phyloP scores from a whole-genome alignment of 805 yeast genomes.

The Pichia kluyveri region DNA sequence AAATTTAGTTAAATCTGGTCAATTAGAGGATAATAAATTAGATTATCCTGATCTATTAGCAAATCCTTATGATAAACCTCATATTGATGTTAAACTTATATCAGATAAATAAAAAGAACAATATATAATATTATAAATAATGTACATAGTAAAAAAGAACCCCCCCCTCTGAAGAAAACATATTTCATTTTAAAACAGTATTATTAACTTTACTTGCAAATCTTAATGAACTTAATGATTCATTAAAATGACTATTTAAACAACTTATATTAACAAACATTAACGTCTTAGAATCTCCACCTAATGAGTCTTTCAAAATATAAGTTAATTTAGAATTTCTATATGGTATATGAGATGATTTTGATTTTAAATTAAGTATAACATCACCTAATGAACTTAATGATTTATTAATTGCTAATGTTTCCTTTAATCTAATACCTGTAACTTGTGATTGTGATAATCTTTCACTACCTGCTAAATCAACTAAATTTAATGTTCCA shows the following conservation, averaged over 20 bases:
- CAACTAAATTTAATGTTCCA: slow-evolving; percentile 74
- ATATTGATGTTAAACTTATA: slow-evolving; percentile 9
- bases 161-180: background rate
- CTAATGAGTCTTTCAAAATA: slow-evolving; percentile 71
- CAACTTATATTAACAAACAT: slow-evolving; percentile 92
- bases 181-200: slow-evolving; percentile 25
- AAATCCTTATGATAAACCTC: slow-evolving; percentile 15
- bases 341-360: slow-evolving; percentile 49
- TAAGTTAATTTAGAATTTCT: slow-evolving; percentile 73
- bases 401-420: slow-evolving; percentile 83
- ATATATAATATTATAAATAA: background rate
- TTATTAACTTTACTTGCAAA: slow-evolving; percentile 80
- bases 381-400: slow-evolving; percentile 87
- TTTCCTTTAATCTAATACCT: slow-evolving; percentile 77
- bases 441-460: slow-evolving; percentile 62
- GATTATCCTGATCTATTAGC: slow-evolving; percentile 26
- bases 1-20: slow-evolving; percentile 22
- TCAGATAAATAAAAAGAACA: background rate
- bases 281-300: slow-evolving; percentile 80
- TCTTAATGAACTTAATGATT: slow-evolving; percentile 75
- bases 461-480: slow-evolving; percentile 92
- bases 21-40: slow-evolving; percentile 21
- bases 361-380: slow-evolving; percentile 33
- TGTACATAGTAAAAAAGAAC: background rate
- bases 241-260: slow-evolving; percentile 48